Base-by-base conservation (phyloP, 768 basidiomycete species). In the Auricularia sp. region DNA sequence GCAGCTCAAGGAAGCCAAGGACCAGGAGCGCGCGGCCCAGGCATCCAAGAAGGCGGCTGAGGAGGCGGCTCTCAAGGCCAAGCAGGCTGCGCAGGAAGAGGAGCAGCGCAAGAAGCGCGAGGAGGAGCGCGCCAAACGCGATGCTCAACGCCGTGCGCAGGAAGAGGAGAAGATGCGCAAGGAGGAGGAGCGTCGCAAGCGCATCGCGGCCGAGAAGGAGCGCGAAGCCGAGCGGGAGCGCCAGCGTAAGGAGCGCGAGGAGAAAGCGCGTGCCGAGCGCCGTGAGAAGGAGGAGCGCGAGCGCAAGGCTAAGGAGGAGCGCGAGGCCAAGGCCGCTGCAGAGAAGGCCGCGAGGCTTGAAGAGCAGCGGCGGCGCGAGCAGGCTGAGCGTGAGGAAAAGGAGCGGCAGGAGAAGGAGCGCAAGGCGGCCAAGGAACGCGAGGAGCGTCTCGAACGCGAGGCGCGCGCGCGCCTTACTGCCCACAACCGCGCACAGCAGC, bases 1-100 rank as follows among this genome's bases (percentile, higher is more conserved):
- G 78, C 85, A 84, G 74, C 94, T 97, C 78, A 97, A 96, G 76
- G 80, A 84, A 68, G 90, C 88, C 53, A 96, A 96, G 73, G 97
- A 98, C 67, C 91, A 93, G 72, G 94, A 95, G 75, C 85, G 85
- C 66, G 91, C 91, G 7, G 83, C 81, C 23, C 84, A 84, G 68
- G 90, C 91, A 23, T 91, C 91, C 3, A 92, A 91, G 74, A 87
- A 87, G 72, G 90, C 90, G 10, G 92, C 88, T 3, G 92, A 93
- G 72, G 92, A 94, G 66, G 89, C 87, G 10, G 87, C 88, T 2
- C 63, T 77, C 61, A 89, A 88, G 73, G 88, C 87, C 6, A 88
- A 87, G 71, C 91, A 88, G 65, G 83, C 79, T 29, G 88, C 86
- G 3, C 79, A 83, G 36, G 93, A 96, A 72, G 90, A 91, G 67